Base-by-base conservation (phyloP, 2,329 filamentous ascomycete species). In the Coniochaeta pulveracea region DNA sequence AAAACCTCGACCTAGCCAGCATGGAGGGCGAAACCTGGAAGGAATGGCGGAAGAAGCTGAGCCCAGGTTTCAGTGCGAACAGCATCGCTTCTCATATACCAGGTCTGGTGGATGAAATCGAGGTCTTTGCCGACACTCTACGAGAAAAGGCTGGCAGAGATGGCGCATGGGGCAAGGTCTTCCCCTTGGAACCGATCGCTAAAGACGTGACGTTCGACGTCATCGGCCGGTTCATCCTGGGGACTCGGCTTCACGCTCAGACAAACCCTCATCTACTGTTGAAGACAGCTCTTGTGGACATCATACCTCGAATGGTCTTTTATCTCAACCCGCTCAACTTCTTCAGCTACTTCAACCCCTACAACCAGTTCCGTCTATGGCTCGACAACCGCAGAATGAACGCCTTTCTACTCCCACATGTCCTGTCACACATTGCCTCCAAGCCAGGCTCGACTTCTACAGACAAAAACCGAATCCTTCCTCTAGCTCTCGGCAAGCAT, bases 131-230 rank as follows among this genome's bases (percentile, higher is more conserved):
- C 23, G 40, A 51, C 5, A 39, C 47, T 4, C 42, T 59, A 2
- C 42, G 44, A 25, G 19, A 39, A 3, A 35, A 41, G n/a, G 49
- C 52, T 2, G 51, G 51, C 1, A 37, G 37, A 19, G 40, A 46
- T 17, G 47, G 47, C 6, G 35, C 40, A 24, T 54, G 50, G 52
- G 48, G 50, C 14, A 31, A 41, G 10, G 43, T 55, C n/a, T 56
- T 56, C 19, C 34, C 42, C 6, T 42, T 63, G 5, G 49, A 61
- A 34, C 40, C 51, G 6, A 49, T 47, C 12, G 51, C 57, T 2
- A 56, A 49, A 5, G 55, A 56, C 33, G 40, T 63, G 11, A 56
- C 60, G 0, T 53, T 61, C 7, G 59, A 63, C 29, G 46, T 62
- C 18, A 63, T 61, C 28, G 44, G 45, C 11, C 47, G 54, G n/a